Base-by-base conservation (phyloP, 208 protist species). In the Leishmania amazonensis region DNA sequence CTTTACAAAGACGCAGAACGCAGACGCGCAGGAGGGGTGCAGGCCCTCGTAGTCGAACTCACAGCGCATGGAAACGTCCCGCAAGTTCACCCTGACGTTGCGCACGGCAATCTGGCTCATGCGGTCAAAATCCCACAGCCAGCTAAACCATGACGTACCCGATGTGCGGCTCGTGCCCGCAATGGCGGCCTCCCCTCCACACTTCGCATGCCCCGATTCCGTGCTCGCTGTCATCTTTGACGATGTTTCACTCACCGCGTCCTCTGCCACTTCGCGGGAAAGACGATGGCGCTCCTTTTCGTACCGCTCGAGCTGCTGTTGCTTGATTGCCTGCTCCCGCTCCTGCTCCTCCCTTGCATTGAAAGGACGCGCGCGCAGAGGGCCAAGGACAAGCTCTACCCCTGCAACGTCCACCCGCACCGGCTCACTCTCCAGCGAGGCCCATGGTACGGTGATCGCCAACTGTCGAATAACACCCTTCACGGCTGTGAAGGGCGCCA, bases 401-500 rank as follows among this genome's bases (percentile, higher is more conserved):
- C 93, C 95, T 1, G 64, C 83, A 7, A 94, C 85, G 75, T 95
- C 86, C 28, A 98, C 85, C 31, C 80, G 67, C 31, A 95, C 91
- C 9, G 89, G 87, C 79, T 95, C 90, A 15, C 85, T 80, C 57
- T 96, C 90, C 9, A 96, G 78, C 13, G 92, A 87, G 1, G 93
- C 75, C 95, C 95, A 98, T 53, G 95, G 95, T n/a, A 98, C 87
- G 8, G 53, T 80, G 24, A 98, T 91, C 0, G 70, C 67, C 13
- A 98, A 83, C 72, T 93, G 79, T 4, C 75, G 80, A 76, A 96
- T 90, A 6, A 93, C 76, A n/a, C 95, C 95, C 45, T 85, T 87
- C 17, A 91, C 87, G n/a, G 96, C 88, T 0, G 88, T 95, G 35
- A 97, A 94, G 1, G 95, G 95, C 19, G 90, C 78, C 1, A 95